Evolutionary conservation across 1,284 basidiomycete species (phyloP).

Genomic region (Pseudozyma thailandica): DNA sequence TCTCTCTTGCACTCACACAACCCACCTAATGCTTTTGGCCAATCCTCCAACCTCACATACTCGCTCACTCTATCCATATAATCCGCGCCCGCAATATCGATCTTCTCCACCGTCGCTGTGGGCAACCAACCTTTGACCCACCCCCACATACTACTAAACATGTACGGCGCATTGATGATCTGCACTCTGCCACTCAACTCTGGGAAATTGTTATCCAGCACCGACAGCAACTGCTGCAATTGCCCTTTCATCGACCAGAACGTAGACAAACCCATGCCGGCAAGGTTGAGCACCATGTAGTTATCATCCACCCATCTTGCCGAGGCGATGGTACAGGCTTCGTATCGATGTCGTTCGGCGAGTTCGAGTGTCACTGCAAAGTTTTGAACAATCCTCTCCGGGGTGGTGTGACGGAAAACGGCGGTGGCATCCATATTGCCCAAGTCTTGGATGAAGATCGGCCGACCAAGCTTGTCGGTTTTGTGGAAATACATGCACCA

Average conservation of each 20-base stretch:
- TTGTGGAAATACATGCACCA: slow-evolving; percentile 68
- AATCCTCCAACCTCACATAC: slow-evolving; percentile 51
- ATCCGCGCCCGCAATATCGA: slow-evolving; percentile 61
- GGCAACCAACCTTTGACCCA: slow-evolving; percentile 66
- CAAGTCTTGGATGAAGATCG: slow-evolving; percentile 66
- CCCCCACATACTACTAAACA: slow-evolving; percentile 62
- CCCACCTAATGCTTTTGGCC: slow-evolving; percentile 61
- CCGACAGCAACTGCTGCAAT: slow-evolving; percentile 57
- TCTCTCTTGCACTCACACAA: slow-evolving; percentile 49
- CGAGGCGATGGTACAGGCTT: slow-evolving; percentile 43
- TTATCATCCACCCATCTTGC: slow-evolving; percentile 64
- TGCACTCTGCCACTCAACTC: slow-evolving; percentile 63
- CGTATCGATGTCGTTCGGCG: slow-evolving; percentile 59
- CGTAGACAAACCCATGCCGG: slow-evolving; percentile 58
- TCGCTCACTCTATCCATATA: slow-evolving; percentile 48
- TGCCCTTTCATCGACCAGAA: slow-evolving; percentile 65
- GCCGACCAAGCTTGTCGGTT: slow-evolving; percentile 58
- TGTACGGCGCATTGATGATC: slow-evolving; percentile 65
- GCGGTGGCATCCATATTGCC: slow-evolving; percentile 52
- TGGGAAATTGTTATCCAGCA: slow-evolving; percentile 65
- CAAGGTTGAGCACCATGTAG: slow-evolving; percentile 64
- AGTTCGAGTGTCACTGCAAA: slow-evolving; percentile 65
- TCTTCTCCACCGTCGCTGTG: slow-evolving; percentile 59
- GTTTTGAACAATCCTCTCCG: slow-evolving; percentile 61
- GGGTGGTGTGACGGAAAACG: slow-evolving; percentile 56